Base-by-base conservation (phyloP, 805 yeast species). In the Metschnikowia matae region DNA sequence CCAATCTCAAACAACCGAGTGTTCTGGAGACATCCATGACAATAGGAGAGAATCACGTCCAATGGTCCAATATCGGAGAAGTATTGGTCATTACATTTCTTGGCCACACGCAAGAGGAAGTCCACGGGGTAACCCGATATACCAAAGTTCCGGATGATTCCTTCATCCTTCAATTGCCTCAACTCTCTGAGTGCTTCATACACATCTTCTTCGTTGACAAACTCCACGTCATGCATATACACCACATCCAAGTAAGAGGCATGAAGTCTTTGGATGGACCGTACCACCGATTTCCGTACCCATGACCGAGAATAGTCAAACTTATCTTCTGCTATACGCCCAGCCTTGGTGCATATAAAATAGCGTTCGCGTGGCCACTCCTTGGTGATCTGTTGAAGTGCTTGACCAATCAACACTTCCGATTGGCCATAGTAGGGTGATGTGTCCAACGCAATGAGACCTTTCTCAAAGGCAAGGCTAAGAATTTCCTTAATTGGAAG, bases 351-450 rank as follows among this genome's bases (percentile, higher is more conserved):
- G 60, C 89, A 84, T 23, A 92, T 74, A 58, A 76, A 83, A 64
- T 86, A 86, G 17, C 73, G 62, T 4, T 83, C 84, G 52, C 98
- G 75, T 0, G 82, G 74, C 58, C 74, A 66, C 21, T 67, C 64
- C 37, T 48, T 44, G 23, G 33, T 36, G 33, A 67, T 45, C 17
- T 58, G 37, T 29, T 35, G 35, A 55, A 91, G 68, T 0, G 90
- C 92, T 14, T 74, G 53, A 1, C 98, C 97, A 5, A 88, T 63
- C 13, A 91, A 55, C 17, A 68, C 74, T 62, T 91, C 98, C 4
- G 96, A 87, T 0, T 89, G 89, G 0, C 97, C 97, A 63, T 91
- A 91, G 68, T 88, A 90, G 3, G 97, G 97, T 0, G 97, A 87
- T 0, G 97, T 89, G 62, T 91, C 97, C 35, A 91, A 73, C 1